Evolutionary conservation across 2,329 filamentous ascomycete species (phyloP).

Genomic region (Fusarium heterosporum): DNA sequence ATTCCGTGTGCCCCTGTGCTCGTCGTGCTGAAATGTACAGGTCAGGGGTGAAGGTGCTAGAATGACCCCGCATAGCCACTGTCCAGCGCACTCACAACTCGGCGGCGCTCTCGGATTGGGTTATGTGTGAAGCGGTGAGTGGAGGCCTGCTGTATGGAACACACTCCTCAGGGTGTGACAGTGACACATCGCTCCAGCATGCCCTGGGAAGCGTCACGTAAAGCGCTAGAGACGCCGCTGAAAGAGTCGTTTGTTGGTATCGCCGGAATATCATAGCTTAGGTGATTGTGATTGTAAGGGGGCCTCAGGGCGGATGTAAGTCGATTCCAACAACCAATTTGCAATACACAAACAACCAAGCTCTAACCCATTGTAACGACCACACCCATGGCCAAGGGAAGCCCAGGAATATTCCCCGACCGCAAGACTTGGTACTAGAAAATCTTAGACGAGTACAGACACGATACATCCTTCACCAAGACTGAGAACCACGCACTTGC

Average conservation of each 20-base stretch:
- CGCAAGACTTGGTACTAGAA: conserved; percentile 3
- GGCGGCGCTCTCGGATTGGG: conserved; percentile 42
- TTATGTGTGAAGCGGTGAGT: conserved; percentile 33
- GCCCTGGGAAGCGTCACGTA: conserved; percentile 42
- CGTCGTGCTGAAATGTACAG: conserved; percentile 48
- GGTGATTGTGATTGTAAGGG: conserved; percentile 30
- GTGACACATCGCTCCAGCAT: conserved; percentile 44
- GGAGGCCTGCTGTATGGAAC: conserved; percentile 15
- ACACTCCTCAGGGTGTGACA: conserved; percentile 39
- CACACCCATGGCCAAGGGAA: conserved; percentile 10
- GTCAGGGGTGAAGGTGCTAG: conserved; percentile 46
- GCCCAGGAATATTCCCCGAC: conserved; percentile 7
- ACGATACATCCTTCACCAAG: conserved; percentile 31
- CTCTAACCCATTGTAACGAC: background rate
- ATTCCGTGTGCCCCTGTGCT: conserved; percentile 33
- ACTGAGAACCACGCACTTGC: conserved; percentile 36
- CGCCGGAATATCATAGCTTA: conserved; percentile 42
- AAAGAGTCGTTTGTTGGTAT: conserved; percentile 45
- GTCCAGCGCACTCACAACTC: conserved; percentile 30
- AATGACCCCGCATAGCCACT: conserved; percentile 45
- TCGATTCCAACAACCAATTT: conserved; percentile 29
- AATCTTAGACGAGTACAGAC: conserved; percentile 43
- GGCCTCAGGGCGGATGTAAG: conserved; percentile 18
- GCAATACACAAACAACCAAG: conserved; percentile 30
- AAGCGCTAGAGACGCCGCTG: conserved; percentile 39